Evolutionary conservation across 1,284 basidiomycete genomes (phyloP), one percentile per base, ranked within the genome.

Genomic region (Naganishia sp.): DNA sequence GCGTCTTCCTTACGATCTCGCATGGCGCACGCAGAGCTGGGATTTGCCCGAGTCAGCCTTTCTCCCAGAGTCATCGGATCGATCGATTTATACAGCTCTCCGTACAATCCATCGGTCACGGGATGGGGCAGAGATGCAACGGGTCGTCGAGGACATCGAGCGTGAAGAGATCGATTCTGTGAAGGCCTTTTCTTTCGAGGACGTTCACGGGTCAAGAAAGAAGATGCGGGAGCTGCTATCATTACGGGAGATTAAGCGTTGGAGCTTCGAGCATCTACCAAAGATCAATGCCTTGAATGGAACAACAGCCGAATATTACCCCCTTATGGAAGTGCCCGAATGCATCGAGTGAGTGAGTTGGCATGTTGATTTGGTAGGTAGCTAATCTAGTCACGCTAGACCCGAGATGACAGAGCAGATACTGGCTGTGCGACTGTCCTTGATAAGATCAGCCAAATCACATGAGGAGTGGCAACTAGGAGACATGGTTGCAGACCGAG

Each of bases 11-110:
- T 92, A 92, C 76, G 85, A 87, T 50, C 81, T 94, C 0, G 93
- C 89, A 6, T 96, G 94, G 94, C 84, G 92, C 45, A 92, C 92
- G 1, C 88, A 89, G 65, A 88, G 87, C 0, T 98, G 95, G 94
- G 93, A 98, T 75, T 81, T 96, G 13, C 92, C 94, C 0, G 84
- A 52, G 10, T 28, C 61, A 7, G 31, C 52, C 10, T 64, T 61
- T 31, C 23, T 52, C 28, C 59, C 59, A 3, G 53, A 63, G 5
- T 55, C 54, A 10, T 28, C 23, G n/a, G 55, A 65, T 21, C 48
- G 53, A 45, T 57, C 48, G 7, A 46, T 56, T 28, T 55, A 52
- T 55, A 43, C 23, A 15, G 54, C 48, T 56, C 36, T 56, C 13
- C 53, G 54, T 31, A 48, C 55, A 15, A 57, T 56, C 5, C 52